These are phyloP conservation scores for Euphorbia peplus DNA, from an alignment of 345 rosid species.

Conservation along the genomic window DNA sequence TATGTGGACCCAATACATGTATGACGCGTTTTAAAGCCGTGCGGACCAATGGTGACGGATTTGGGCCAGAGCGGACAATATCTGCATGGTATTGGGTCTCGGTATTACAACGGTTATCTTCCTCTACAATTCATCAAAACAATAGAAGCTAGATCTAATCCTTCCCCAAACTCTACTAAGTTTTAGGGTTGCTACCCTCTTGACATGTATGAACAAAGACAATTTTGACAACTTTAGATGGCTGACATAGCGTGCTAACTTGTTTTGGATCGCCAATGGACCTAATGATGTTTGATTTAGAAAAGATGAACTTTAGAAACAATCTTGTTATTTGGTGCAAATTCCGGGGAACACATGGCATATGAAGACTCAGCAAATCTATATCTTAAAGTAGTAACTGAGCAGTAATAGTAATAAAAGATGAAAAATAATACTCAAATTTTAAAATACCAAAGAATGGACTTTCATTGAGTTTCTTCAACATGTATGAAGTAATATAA, in stretches of 20 bases:
- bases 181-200: background rate
- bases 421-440: background rate
- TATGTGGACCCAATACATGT: no score
- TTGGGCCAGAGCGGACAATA: no score
- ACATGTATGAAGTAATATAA: background rate
- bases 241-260: background rate
- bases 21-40: no score
- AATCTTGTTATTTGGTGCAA: no score
- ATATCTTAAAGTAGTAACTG: background rate
- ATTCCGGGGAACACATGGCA: background rate
- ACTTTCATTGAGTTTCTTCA: background rate
- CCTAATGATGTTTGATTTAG: background rate
- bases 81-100: no score
- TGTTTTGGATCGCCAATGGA: background rate
- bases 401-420: background rate
- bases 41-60: no score
- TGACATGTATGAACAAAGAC: background rate
- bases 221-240: background rate
- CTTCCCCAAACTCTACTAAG: background rate
- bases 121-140: background rate
- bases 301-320: no score
- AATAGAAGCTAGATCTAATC: background rate
- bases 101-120: no score
- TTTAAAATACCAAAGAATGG: background rate
- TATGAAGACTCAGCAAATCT: no score